Percentiles rank a stretch among this genome's conserved stretches.
phyloP scores from a whole-genome alignment of 2,329 filamentous ascomycete species.

The Calonectria montana region DNA sequence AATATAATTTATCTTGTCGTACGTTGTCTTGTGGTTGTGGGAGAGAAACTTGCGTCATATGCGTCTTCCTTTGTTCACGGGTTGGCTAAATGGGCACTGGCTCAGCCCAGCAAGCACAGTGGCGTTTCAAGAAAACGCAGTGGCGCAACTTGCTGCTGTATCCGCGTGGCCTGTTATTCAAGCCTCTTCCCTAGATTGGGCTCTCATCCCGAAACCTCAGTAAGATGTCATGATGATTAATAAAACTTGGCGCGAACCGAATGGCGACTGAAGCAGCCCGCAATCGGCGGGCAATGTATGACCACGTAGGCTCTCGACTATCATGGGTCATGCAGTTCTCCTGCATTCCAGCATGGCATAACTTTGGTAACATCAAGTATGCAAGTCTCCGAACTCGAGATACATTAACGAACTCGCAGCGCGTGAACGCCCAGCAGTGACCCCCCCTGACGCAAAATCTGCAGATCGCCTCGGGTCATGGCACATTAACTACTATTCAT shows the following conservation, averaged over 20 bases:
- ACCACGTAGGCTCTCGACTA: not conserved
- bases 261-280: not conserved
- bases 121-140: not conserved
- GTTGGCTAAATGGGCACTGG: not conserved
- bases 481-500: conserved; percentile 1
- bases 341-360: conserved; percentile 7
- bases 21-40: too few relatives aligned
- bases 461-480: not conserved
- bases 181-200: not conserved
- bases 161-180: not conserved
- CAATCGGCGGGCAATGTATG: not conserved
- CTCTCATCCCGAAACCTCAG: not conserved
- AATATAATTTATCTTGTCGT: too few relatives aligned
- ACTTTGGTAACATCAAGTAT: not conserved
- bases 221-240: not conserved
- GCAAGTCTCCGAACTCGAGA: not conserved
- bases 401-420: not conserved
- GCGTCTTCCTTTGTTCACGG: too few relatives aligned
- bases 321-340: not conserved
- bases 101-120: not conserved
- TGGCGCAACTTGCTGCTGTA: conserved; percentile 7
- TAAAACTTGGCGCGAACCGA: not conserved
- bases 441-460: not conserved
- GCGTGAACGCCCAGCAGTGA: not conserved
- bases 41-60: too few relatives aligned